These are phyloP conservation scores for Dendrocalamus sinicus DNA, from an alignment of 176 grass and related monocot genomes.

Conservation along the genomic window DNA sequence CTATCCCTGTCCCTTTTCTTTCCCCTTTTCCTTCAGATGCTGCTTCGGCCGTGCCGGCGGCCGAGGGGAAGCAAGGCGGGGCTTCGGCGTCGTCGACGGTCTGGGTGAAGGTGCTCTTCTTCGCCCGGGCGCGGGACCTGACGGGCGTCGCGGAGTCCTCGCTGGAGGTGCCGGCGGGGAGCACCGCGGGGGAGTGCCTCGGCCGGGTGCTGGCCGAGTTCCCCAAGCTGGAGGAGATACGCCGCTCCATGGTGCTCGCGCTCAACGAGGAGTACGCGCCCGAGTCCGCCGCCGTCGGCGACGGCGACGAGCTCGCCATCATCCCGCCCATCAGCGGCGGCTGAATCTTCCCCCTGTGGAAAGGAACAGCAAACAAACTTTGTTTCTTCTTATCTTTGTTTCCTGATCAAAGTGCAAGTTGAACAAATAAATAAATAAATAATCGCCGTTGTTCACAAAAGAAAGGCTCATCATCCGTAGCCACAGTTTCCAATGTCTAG, in stretches of 20 bases:
- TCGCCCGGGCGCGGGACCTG: constrained; percentile 83
- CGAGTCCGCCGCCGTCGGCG: constrained; percentile 58
- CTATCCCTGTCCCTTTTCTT: not conserved
- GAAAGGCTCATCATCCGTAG: not conserved
- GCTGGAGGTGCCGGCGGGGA: constrained; percentile 59
- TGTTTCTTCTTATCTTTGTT: not conserved
- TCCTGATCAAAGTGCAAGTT: not conserved
- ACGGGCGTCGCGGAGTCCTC: constrained; percentile 55
- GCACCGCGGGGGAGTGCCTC: constrained; percentile 73
- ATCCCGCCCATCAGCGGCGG: constrained; percentile 94
- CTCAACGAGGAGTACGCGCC: constrained; percentile 86
- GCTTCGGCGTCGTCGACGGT: not conserved
- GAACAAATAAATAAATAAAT: not conserved
- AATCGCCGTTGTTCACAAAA: not conserved
- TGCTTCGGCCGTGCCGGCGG: not conserved
- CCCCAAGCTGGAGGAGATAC: constrained; percentile 85
- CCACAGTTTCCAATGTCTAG: not conserved
- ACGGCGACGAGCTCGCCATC: constrained; percentile 79
- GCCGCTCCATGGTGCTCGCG: constrained; percentile 76
- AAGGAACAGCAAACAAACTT: not conserved
- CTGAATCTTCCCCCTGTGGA: constrained; percentile 17
- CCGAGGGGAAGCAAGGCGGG: not conserved
- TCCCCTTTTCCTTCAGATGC: constrained; percentile 19
- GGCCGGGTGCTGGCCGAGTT: constrained; percentile 56
- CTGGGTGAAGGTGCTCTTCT: constrained; percentile 81